These are phyloP conservation scores for Debaryomycetaceae sp. DNA, from an alignment of 1,139 yeast species.

Conservation along the genomic window DNA sequence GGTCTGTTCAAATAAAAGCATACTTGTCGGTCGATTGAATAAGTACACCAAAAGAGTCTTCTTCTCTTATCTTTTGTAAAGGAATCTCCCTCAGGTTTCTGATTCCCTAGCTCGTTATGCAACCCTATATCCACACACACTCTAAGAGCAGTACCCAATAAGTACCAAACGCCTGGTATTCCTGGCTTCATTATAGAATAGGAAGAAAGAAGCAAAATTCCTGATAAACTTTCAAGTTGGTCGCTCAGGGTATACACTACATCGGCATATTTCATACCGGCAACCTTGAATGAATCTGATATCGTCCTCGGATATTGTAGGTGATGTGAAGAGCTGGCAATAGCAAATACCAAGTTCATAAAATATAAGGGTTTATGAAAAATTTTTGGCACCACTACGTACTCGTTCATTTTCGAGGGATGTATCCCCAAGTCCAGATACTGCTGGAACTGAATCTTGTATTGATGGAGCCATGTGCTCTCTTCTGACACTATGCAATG, in stretches of 20 bases:
- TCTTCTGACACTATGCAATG: slow-evolving; percentile 17
- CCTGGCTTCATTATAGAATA: slow-evolving; percentile 76
- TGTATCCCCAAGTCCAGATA: slow-evolving; percentile 15
- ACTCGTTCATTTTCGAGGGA: slow-evolving; percentile 27
- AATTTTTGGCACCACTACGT: slow-evolving; percentile 43
- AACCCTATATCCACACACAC: slow-evolving; percentile 80
- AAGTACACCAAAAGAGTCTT: slow-evolving; percentile 86
- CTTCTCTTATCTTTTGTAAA: slow-evolving; percentile 67
- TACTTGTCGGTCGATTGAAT: slow-evolving; percentile 75
- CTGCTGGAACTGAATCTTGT: slow-evolving; percentile 26
- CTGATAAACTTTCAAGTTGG: slow-evolving; percentile 69
- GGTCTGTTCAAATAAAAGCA: slow-evolving; percentile 73
- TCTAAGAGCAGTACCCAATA: slow-evolving; percentile 75
- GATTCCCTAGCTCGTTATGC: slow-evolving; percentile 51
- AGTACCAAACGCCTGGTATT: slow-evolving; percentile 91
- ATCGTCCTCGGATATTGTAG: slow-evolving; percentile 64
- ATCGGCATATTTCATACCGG: slow-evolving; percentile 64
- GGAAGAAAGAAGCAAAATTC: slow-evolving; percentile 60
- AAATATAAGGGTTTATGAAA: slow-evolving; percentile 52
- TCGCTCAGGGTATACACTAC: slow-evolving; percentile 56
- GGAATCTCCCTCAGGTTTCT: slow-evolving; percentile 38
- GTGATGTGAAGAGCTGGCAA: slow-evolving; percentile 74
- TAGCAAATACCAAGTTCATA: slow-evolving; percentile 72
- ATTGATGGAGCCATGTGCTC: slow-evolving; percentile 47
- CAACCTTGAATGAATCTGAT: slow-evolving; percentile 67